phyloP scores from a whole-genome alignment of 2,329 filamentous ascomycete genomes.

The Trichophyton verrucosum region DNA sequence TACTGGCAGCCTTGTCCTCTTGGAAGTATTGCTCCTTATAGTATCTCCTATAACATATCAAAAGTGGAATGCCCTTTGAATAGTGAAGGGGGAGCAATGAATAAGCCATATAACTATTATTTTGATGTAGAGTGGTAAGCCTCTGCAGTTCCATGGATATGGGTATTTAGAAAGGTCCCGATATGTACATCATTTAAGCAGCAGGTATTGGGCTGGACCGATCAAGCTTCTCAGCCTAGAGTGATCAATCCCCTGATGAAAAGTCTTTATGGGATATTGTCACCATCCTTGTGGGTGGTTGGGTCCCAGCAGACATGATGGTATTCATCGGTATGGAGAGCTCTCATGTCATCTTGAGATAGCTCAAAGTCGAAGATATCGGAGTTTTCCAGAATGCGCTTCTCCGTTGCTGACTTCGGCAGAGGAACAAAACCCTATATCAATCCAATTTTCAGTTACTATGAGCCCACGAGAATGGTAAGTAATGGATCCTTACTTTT shows the following conservation, averaged over 20 bases:
- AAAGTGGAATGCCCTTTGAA: neutral
- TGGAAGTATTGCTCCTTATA: neutral
- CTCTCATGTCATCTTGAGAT: constrained; percentile 45
- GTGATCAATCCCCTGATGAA: too few species aligned
- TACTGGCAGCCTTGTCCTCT: neutral
- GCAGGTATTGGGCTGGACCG: neutral
- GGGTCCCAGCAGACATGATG: constrained; percentile 48
- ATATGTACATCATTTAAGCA: neutral
- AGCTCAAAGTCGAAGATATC: constrained; percentile 50
- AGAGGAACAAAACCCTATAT: constrained; percentile 47
- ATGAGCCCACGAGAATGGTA: neutral
- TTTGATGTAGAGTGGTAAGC: neutral
- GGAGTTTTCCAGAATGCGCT: constrained; percentile 49
- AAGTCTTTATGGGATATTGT: neutral
- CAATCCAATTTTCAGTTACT: neutral
- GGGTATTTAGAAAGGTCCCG: neutral
- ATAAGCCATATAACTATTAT: neutral
- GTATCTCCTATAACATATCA: neutral
- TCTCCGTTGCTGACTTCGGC: constrained; percentile 49
- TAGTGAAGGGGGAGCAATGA: neutral
- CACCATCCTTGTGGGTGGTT: constrained; percentile 12
- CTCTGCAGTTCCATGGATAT: neutral
- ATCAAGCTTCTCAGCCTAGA: neutral
- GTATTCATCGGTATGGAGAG: constrained; percentile 43
- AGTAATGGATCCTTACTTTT: constrained; percentile 28